phyloP scores from a whole-genome alignment of 148 eudicot species.

The Beta vulgaris region DNA sequence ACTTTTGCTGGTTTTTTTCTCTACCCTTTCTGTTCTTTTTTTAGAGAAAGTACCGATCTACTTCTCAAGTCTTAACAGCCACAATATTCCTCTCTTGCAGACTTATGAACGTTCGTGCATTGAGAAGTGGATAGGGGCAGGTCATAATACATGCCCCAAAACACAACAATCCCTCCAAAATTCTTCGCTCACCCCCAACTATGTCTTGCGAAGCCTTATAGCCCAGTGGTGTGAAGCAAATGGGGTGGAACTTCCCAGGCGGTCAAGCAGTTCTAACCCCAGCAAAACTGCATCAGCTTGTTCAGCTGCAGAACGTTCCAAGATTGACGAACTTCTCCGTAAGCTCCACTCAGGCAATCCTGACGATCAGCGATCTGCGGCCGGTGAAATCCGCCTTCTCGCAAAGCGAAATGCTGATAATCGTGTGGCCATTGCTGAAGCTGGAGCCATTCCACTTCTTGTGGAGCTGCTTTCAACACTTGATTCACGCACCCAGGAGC shows the following conservation, averaged over 20 bases:
- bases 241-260: constrained; percentile 72
- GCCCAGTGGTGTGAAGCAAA: constrained; percentile 92
- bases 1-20: background rate
- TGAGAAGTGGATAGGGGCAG: constrained; percentile 81
- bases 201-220: constrained; percentile 84
- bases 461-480: constrained; percentile 56
- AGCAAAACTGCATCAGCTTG: constrained; percentile 45
- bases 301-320: constrained; percentile 64
- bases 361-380: constrained; percentile 68
- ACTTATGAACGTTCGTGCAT: constrained; percentile 90
- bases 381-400: constrained; percentile 77
- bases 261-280: constrained; percentile 44
- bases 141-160: constrained; percentile 89
- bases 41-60: background rate
- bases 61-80: constrained; percentile 3
- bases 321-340: constrained; percentile 55
- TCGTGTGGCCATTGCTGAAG: constrained; percentile 81
- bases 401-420: constrained; percentile 85
- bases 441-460: constrained; percentile 84
- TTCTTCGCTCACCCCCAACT: constrained; percentile 75
- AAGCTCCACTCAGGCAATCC: constrained; percentile 61
- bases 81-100: constrained; percentile 39
- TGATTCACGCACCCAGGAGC: constrained; percentile 79
- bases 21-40: background rate
- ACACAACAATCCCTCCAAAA: constrained; percentile 73